Evolutionary conservation across 2,329 filamentous ascomycete genomes (phyloP).

Genomic region (Kalmusia sp.): DNA sequence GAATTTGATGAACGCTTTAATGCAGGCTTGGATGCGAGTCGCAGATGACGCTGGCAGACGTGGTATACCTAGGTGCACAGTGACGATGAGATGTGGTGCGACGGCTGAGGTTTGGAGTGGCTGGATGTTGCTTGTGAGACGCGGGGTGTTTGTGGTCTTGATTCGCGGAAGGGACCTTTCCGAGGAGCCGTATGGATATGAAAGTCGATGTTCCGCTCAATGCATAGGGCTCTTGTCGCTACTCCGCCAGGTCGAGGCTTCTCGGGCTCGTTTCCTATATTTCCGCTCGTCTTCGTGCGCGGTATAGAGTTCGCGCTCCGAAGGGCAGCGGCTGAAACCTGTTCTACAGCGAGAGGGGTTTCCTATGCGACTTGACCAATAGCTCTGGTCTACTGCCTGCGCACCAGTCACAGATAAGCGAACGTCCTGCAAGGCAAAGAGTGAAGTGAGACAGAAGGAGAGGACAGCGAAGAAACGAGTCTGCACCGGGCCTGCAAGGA

Average conservation of each 20-base stretch:
- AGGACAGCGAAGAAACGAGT: conserved; percentile 15
- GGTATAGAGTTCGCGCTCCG: background rate
- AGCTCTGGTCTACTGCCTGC: conserved; percentile 6
- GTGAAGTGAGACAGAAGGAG: conserved; percentile 32
- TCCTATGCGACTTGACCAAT: conserved; percentile 25
- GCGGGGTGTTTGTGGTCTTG: conserved; percentile 18
- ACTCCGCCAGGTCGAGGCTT: background rate
- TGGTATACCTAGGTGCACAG: conserved; percentile 12
- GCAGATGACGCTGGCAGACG: conserved; percentile 3
- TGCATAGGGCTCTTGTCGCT: conserved; percentile 18
- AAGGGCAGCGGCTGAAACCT: background rate
- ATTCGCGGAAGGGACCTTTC: conserved; percentile 14
- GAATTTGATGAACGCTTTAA: conserved; percentile 15
- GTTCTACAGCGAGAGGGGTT: conserved; percentile 4
- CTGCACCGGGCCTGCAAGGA: conserved; percentile 42
- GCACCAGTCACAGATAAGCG: conserved; percentile 18
- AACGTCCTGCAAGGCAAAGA: conserved; percentile 35
- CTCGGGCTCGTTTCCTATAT: background rate
- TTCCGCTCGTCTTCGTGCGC: background rate
- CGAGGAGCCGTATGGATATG: conserved; percentile 7
- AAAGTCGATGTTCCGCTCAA: conserved; percentile 18
- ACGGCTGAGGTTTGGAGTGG: conserved; percentile 31
- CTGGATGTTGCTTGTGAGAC: conserved; percentile 31
- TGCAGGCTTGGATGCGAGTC: conserved; percentile 16
- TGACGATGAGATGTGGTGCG: conserved; percentile 27